Evolutionary conservation across 73 alveolate species (phyloP).

Genomic region (Strombidium stylifer): DNA sequence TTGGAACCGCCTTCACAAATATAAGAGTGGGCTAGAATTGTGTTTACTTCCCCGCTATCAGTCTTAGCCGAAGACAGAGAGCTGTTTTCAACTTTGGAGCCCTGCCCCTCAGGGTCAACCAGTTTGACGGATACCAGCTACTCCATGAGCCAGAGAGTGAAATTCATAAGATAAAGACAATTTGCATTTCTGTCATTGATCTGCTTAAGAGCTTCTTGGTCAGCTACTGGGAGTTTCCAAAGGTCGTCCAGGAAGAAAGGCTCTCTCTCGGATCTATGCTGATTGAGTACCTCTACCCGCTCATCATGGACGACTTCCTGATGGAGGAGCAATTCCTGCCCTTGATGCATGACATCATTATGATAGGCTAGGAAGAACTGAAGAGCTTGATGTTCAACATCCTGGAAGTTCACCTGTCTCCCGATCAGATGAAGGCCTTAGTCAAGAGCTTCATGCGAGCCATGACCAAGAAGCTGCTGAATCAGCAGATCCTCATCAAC

Average conservation of each 20-base stretch:
- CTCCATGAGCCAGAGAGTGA: constrained; percentile 50
- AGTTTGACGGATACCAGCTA: constrained; percentile 34
- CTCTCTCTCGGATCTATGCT: constrained; percentile 11
- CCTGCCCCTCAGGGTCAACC: constrained; percentile 54
- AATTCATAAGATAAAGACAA: neutral
- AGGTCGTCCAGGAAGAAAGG: neutral
- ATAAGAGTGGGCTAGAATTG: constrained; percentile 64
- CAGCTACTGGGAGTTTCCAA: neutral
- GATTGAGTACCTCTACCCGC: constrained; percentile 25
- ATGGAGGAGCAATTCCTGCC: constrained; percentile 26
- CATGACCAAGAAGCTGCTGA: constrained; percentile 16
- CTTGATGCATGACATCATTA: constrained; percentile 4
- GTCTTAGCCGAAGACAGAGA: constrained; percentile 60
- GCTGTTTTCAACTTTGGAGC: constrained; percentile 70
- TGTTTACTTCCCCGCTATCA: constrained; percentile 75
- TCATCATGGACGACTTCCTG: constrained; percentile 1
- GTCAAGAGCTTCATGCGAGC: constrained; percentile 3
- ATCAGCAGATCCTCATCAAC: too few relatives aligned
- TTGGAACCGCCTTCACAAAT: constrained; percentile 68
- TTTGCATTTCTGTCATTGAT: constrained; percentile 15
- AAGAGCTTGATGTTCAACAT: neutral
- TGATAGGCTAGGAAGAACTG: constrained; percentile 1
- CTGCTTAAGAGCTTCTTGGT: constrained; percentile 21
- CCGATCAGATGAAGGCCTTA: constrained; percentile 14
- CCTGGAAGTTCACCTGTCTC: constrained; percentile 21